Conservation (phyloP, 1,284 basidiomycete species). For the Pascua guehoae region DNA sequence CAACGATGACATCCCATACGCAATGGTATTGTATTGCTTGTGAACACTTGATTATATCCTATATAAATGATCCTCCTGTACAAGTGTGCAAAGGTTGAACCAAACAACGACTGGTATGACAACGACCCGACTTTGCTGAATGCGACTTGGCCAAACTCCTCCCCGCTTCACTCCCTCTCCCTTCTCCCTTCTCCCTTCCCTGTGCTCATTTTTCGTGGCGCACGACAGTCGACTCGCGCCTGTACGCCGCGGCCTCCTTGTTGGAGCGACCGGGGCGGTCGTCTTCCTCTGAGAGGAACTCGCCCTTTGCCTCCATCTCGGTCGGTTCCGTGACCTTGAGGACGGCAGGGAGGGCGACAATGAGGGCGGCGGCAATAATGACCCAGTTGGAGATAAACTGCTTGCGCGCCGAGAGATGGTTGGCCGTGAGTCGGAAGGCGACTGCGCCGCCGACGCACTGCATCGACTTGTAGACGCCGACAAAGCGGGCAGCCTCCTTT, state of each 20-base stretch:
- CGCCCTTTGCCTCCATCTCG: slow-evolving; percentile 13
- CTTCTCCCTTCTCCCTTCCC: too few relatives aligned
- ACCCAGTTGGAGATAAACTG: slow-evolving; percentile 28
- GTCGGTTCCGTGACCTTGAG: slow-evolving; percentile 21
- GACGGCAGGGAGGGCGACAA: slow-evolving; percentile 20
- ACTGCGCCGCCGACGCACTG: slow-evolving; percentile 22
- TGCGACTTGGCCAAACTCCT: too few relatives aligned
- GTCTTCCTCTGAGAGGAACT: slow-evolving; percentile 14
- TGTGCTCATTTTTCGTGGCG: too few relatives aligned
- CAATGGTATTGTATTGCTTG: too few relatives aligned
- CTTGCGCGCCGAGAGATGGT: slow-evolving; percentile 16
- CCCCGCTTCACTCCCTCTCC: too few relatives aligned
- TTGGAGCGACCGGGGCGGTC: slow-evolving; percentile 9
- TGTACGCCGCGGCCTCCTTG: slow-evolving; percentile 3
- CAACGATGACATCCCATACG: too few relatives aligned
- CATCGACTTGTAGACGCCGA: slow-evolving; percentile 25
- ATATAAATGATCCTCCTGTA: too few relatives aligned
- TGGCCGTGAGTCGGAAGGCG: slow-evolving; percentile 14
- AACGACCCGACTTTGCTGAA: too few relatives aligned
- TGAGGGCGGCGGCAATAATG: slow-evolving; percentile 14
- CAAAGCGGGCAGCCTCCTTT: slow-evolving; percentile 20
- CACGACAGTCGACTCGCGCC: too few relatives aligned
- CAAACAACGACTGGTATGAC: too few relatives aligned
- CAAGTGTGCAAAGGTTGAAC: too few relatives aligned
- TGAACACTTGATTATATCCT: too few relatives aligned